Conservation (phyloP, 2,329 filamentous ascomycete genomes). For the Fusarium stilboides region DNA sequence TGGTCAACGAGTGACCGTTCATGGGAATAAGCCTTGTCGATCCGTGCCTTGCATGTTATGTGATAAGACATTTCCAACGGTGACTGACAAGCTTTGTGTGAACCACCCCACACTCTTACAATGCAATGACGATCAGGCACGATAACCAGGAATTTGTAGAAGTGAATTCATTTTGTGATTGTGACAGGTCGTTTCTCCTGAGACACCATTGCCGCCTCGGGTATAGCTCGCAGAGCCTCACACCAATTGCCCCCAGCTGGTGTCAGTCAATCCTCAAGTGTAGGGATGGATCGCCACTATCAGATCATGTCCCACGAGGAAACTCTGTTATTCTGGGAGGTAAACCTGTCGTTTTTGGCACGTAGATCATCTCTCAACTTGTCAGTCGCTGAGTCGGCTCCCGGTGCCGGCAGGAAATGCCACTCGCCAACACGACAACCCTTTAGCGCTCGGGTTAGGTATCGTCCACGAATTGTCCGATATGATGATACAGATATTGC, state of each 20-base stretch:
- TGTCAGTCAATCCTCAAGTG: not conserved
- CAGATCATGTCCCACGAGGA: not conserved
- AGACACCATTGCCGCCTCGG: not conserved
- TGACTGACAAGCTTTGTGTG: conserved; percentile 1
- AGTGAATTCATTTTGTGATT: not conserved
- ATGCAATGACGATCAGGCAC: conserved; percentile 12
- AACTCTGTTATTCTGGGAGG: not conserved
- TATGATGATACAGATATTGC: not conserved
- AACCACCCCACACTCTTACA: not conserved
- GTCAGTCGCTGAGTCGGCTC: not conserved
- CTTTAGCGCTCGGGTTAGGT: not conserved
- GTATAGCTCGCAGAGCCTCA: conserved; percentile 15
- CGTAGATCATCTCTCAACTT: not conserved
- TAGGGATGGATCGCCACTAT: not conserved
- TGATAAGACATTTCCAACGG: conserved; percentile 18
- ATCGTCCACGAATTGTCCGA: not conserved
- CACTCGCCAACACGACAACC: not conserved
- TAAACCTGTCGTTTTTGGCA: not conserved
- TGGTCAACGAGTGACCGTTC: not conserved
- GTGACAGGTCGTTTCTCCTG: conserved; percentile 8
- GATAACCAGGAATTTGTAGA: not conserved
- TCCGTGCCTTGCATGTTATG: conserved; percentile 20
- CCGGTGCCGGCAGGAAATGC: not conserved
- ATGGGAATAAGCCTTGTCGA: conserved; percentile 22
- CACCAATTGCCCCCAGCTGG: not conserved